A percentile compares a stretch with the other conserved stretches of the same genome.
Evolutionary conservation across 2,329 filamentous ascomycete genomes (phyloP).

Genomic region (Oidium heveae): DNA sequence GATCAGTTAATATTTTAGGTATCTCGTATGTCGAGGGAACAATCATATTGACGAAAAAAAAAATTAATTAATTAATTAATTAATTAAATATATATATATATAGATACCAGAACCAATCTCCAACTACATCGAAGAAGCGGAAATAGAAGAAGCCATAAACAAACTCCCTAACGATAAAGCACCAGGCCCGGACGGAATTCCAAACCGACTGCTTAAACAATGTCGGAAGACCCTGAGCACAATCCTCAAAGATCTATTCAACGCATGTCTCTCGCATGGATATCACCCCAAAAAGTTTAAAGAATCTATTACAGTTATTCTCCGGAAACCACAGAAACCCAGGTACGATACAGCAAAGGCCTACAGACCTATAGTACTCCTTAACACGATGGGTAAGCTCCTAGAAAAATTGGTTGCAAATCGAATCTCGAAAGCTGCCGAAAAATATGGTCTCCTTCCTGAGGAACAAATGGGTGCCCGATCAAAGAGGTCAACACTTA

Average conservation of each 20-base stretch:
- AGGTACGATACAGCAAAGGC: not conserved
- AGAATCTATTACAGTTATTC: not conserved
- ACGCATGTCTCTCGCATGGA: not conserved
- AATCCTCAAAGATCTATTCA: not conserved
- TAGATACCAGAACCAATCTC: too few relatives aligned
- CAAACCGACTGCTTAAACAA: not conserved
- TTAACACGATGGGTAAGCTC: not conserved
- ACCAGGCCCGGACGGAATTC: not conserved
- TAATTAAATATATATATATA: too few relatives aligned
- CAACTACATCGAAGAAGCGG: too few relatives aligned
- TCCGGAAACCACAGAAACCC: not conserved
- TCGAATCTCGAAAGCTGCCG: not conserved
- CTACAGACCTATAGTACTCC: not conserved
- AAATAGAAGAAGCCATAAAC: too few relatives aligned
- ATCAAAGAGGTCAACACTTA: not conserved
- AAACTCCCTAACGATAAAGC: not conserved
- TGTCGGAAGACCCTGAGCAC: not conserved
- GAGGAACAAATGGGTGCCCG: not conserved
- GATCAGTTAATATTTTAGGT: too few relatives aligned
- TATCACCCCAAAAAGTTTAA: not conserved
- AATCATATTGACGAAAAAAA: too few relatives aligned
- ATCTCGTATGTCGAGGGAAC: too few relatives aligned
- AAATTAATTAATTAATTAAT: too few relatives aligned
- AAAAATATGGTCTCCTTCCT: not conserved
- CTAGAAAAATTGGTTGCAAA: not conserved